Conservation (phyloP, 805 yeast genomes). For the Saturnispora hagleri region DNA sequence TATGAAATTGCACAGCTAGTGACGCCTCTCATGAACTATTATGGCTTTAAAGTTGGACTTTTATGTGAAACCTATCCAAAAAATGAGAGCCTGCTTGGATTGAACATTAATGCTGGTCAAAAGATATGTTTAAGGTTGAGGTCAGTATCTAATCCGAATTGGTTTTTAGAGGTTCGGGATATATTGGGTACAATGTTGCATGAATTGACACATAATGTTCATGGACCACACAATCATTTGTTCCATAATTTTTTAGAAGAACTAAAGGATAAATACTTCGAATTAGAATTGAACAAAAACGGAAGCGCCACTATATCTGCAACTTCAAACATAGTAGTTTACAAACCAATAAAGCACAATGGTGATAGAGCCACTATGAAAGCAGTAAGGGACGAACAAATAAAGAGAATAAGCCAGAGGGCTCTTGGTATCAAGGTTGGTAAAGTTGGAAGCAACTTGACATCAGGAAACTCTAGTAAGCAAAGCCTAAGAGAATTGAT, state of each 20-base stretch:
- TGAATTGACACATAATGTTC: constrained; percentile 72
- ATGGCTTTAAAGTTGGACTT: constrained; percentile 54
- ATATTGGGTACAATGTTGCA: constrained; percentile 80
- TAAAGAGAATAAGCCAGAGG: constrained; percentile 32
- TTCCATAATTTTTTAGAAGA: constrained; percentile 63
- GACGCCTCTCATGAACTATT: constrained; percentile 68
- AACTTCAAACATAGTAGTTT: constrained; percentile 1
- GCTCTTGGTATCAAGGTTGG: constrained; percentile 34
- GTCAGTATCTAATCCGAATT: constrained; percentile 38
- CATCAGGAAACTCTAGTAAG: neutral
- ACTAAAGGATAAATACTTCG: constrained; percentile 41
- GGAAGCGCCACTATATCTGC: constrained; percentile 3
- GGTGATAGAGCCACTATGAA: constrained; percentile 23
- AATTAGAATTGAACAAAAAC: constrained; percentile 26
- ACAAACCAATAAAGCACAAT: constrained; percentile 33
- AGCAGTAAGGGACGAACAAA: constrained; percentile 29
- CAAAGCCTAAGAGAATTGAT: constrained; percentile 32
- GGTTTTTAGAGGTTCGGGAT: constrained; percentile 55
- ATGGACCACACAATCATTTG: constrained; percentile 70
- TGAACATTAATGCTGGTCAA: constrained; percentile 72
- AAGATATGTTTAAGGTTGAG: constrained; percentile 68
- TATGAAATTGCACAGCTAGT: constrained; percentile 62
- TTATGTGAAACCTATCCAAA: constrained; percentile 80
- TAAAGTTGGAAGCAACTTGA: constrained; percentile 25
- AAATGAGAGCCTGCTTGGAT: constrained; percentile 54